These are phyloP conservation scores for Aspergillus phoenicis DNA, from an alignment of 2,329 filamentous ascomycete genomes.

Conservation along the genomic window DNA sequence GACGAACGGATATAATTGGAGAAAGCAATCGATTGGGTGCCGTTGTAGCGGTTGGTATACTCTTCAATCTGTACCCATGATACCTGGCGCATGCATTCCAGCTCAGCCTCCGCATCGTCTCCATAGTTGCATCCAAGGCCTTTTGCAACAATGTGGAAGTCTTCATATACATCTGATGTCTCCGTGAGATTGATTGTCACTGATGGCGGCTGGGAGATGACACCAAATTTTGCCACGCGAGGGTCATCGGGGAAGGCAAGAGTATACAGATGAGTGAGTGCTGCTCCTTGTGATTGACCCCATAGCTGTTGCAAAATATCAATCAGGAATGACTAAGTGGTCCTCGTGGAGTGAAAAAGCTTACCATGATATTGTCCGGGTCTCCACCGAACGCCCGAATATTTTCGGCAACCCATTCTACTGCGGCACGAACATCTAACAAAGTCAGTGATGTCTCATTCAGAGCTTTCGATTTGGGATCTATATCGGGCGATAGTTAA, in stretches of 20 bases:
- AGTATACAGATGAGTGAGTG: slow-evolving; percentile 25
- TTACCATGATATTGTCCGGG: not conserved
- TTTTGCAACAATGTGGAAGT: not conserved
- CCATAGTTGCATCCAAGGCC: not conserved
- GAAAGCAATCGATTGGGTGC: slow-evolving; percentile 24
- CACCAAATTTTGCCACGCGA: slow-evolving; percentile 12
- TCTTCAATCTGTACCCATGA: slow-evolving; percentile 28
- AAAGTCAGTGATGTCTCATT: not conserved
- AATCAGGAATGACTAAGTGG: too few species aligned
- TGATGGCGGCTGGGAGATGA: slow-evolving; percentile 25
- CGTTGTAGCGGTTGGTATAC: slow-evolving; percentile 29
- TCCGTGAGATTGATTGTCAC: slow-evolving; percentile 20
- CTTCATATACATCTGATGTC: slow-evolving; percentile 3
- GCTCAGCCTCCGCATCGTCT: not conserved
- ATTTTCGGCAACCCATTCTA: slow-evolving; percentile 3
- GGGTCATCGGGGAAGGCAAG: slow-evolving; percentile 27
- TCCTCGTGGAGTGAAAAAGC: not conserved
- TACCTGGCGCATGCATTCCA: not conserved
- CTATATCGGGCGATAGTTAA: too few species aligned
- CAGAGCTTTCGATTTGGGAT: not conserved
- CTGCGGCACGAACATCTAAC: not conserved
- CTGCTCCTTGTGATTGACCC: slow-evolving; percentile 31
- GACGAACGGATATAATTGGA: slow-evolving; percentile 11
- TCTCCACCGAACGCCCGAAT: not conserved
- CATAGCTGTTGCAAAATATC: slow-evolving; percentile 18